Conservation (phyloP, 257 asterid genomes). For the Asclepias syriaca region DNA sequence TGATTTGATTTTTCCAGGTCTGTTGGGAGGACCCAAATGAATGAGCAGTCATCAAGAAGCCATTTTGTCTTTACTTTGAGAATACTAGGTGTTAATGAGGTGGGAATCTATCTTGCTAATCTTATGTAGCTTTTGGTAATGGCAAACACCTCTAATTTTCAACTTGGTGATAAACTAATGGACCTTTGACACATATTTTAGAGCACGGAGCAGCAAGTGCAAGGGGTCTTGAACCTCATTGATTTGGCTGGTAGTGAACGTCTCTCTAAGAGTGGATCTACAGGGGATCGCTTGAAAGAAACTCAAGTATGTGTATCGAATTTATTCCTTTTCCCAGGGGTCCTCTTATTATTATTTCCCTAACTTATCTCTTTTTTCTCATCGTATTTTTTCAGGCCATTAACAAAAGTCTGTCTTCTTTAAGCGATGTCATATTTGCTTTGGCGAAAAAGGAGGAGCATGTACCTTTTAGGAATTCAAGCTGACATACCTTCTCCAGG, state of each 20-base stretch:
- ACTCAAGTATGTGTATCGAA: constrained; percentile 62
- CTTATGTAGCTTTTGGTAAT: neutral
- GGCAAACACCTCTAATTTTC: neutral
- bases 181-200: constrained; percentile 14
- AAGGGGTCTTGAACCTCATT: constrained; percentile 79
- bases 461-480: constrained; percentile 93
- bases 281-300: constrained; percentile 91
- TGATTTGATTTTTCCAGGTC: constrained; percentile 43
- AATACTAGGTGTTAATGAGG: constrained; percentile 83
- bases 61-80: constrained; percentile 87
- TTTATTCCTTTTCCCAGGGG: constrained; percentile 6
- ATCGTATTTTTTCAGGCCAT: constrained; percentile 54
- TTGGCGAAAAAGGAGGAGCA: constrained; percentile 95
- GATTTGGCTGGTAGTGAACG: constrained; percentile 99
- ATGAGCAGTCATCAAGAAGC: constrained; percentile 90
- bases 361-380: neutral
- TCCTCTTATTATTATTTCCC: constrained; percentile 3
- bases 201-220: constrained; percentile 95
- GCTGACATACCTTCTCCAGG: constrained; percentile 99
- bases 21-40: constrained; percentile 92
- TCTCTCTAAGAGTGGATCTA: constrained; percentile 85
- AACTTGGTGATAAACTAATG: neutral
- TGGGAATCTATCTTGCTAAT: constrained; percentile 16
- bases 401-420: constrained; percentile 84
- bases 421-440: constrained; percentile 91